These are phyloP conservation scores for Sonneratia caseolaris DNA, from an alignment of 345 rosid genomes.

Conservation along the genomic window DNA sequence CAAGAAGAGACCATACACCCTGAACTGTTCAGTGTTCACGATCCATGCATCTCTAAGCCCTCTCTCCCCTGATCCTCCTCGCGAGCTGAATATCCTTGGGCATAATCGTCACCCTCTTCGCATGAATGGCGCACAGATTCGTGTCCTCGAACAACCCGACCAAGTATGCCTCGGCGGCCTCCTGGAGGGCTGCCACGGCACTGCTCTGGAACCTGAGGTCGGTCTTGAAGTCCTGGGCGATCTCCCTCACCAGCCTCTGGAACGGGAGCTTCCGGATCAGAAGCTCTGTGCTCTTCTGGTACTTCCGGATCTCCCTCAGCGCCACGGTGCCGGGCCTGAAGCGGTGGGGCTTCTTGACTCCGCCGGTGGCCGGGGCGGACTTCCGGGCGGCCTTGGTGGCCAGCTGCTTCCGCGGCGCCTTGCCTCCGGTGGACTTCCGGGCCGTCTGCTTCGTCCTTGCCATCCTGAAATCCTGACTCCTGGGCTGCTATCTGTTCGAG, in stretches of 20 bases:
- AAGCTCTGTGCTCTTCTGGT: too few relatives aligned
- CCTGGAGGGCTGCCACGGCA: constrained; percentile 2
- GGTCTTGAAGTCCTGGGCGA: constrained; percentile 12
- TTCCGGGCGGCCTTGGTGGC: constrained; percentile 13
- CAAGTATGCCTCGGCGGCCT: constrained; percentile 12
- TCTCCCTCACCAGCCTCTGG: constrained; percentile 4
- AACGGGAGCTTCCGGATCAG: too few relatives aligned
- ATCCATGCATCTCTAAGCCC: not conserved
- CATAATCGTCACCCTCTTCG: constrained; percentile 9
- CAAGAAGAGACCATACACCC: not conserved
- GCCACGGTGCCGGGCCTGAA: constrained; percentile 12
- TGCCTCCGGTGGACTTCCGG: constrained; percentile 11
- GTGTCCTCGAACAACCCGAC: constrained; percentile 9
- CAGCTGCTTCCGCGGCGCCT: constrained; percentile 10
- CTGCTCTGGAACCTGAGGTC: constrained; percentile 11
- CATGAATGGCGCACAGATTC: constrained; percentile 10
- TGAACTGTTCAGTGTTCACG: not conserved
- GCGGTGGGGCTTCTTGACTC: constrained; percentile 9
- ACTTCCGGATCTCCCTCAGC: constrained; percentile 8
- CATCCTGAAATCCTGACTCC: not conserved
- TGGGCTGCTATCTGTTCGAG: too few relatives aligned
- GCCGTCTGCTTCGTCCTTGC: constrained; percentile 12
- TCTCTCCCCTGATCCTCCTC: constrained; percentile 12
- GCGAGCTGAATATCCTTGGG: constrained; percentile 13
- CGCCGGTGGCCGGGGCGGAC: constrained; percentile 7